A percentile compares a stretch with the other conserved stretches of the same genome.
phyloP scores from a whole-genome alignment of 108 stramenopile species.

The Conticribra weissflogii region DNA sequence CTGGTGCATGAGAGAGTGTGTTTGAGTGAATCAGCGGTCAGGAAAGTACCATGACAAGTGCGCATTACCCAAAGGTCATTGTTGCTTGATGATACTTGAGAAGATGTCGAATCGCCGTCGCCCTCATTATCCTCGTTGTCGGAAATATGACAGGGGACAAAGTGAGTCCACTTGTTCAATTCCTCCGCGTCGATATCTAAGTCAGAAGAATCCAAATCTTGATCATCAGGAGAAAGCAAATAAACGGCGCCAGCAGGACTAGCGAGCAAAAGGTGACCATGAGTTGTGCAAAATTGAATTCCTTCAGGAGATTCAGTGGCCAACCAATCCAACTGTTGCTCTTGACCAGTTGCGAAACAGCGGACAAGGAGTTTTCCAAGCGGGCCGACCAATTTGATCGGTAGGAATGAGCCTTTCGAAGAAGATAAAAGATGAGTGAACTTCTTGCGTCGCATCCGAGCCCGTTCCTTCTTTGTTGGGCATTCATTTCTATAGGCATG shows the following conservation, averaged over 20 bases:
- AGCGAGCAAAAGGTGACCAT: slow-evolving; percentile 36
- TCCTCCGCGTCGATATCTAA: slow-evolving; percentile 14
- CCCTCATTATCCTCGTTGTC: slow-evolving; percentile 8
- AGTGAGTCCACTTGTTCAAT: slow-evolving; percentile 35
- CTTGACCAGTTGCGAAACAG: not conserved
- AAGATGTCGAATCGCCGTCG: not conserved
- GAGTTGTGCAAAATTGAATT: slow-evolving; percentile 46
- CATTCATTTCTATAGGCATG: slow-evolving; percentile 4
- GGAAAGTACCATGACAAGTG: slow-evolving; percentile 46
- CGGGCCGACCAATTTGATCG: slow-evolving; percentile 39
- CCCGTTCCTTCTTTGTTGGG: not conserved
- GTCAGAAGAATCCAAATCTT: slow-evolving; percentile 12
- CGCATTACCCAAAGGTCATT: slow-evolving; percentile 57
- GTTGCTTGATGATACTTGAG: not conserved
- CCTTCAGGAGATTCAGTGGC: slow-evolving; percentile 37
- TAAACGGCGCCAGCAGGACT: slow-evolving; percentile 24
- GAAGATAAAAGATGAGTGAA: slow-evolving; percentile 7
- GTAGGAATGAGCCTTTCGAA: slow-evolving; percentile 31
- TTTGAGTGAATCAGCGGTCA: slow-evolving; percentile 37
- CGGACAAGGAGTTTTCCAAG: slow-evolving; percentile 26
- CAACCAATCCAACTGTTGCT: slow-evolving; percentile 41
- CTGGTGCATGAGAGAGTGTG: slow-evolving; percentile 43
- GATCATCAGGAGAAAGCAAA: slow-evolving; percentile 24
- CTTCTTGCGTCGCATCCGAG: slow-evolving; percentile 9
- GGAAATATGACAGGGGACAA: slow-evolving; percentile 30